phyloP scores from a whole-genome alignment of 2,329 filamentous ascomycete genomes.

The Fusarium sp. region DNA sequence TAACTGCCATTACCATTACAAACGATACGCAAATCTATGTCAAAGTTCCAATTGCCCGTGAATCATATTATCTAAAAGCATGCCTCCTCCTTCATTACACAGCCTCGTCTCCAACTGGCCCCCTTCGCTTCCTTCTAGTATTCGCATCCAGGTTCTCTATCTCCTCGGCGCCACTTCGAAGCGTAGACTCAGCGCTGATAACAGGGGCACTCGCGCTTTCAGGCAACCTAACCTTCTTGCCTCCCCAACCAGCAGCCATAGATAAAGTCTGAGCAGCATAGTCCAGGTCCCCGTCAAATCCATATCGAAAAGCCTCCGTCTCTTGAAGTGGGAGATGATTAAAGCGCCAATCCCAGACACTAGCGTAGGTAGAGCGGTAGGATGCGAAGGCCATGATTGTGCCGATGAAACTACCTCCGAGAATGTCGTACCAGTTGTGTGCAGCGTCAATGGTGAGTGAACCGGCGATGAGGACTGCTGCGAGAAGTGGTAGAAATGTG shows the following conservation, averaged over 20 bases:
- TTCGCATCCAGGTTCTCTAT: constrained; percentile 33
- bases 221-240: constrained; percentile 31
- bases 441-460: constrained; percentile 73
- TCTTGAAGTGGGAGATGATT: constrained; percentile 74
- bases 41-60: background rate
- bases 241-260: constrained; percentile 47
- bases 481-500: constrained; percentile 70
- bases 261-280: constrained; percentile 42
- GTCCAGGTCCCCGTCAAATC: constrained; percentile 30
- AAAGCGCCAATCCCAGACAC: constrained; percentile 76
- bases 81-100: constrained; percentile 1
- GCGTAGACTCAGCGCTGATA: constrained; percentile 19
- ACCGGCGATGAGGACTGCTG: constrained; percentile 70
- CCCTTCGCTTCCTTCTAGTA: constrained; percentile 30
- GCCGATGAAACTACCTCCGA: constrained; percentile 74
- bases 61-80: background rate
- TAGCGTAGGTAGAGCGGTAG: constrained; percentile 76
- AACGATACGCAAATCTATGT: background rate
- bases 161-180: constrained; percentile 36
- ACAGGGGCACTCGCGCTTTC: constrained; percentile 19
- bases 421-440: constrained; percentile 78
- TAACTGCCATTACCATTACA: background rate
- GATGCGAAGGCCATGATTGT: constrained; percentile 70
- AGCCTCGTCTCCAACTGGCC: constrained; percentile 34
- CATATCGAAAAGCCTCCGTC: constrained; percentile 50